Evolutionary conservation across 2,329 filamentous ascomycete genomes (phyloP).

Genomic region (Cercospora sp.): DNA sequence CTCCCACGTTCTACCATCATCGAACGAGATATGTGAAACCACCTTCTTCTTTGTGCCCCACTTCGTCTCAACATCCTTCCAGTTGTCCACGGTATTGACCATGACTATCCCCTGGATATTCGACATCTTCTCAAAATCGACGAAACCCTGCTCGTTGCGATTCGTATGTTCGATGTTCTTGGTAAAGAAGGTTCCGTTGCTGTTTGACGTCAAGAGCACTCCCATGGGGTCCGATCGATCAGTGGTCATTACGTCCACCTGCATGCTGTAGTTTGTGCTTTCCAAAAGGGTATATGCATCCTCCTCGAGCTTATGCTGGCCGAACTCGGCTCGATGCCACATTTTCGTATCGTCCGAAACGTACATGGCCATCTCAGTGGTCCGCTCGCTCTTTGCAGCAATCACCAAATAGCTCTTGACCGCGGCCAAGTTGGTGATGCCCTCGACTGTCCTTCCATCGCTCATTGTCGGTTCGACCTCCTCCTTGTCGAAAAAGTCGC

Average conservation of each 20-base stretch:
- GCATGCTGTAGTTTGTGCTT: slow-evolving; percentile 96
- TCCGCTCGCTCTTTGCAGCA: slow-evolving; percentile 74
- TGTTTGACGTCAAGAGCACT: slow-evolving; percentile 91
- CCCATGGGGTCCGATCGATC: slow-evolving; percentile 63
- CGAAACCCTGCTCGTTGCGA: slow-evolving; percentile 69
- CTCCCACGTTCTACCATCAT: slow-evolving; percentile 87
- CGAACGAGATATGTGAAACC: slow-evolving; percentile 83
- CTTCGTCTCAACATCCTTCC: slow-evolving; percentile 67
- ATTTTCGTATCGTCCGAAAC: slow-evolving; percentile 78
- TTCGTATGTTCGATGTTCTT: slow-evolving; percentile 92
- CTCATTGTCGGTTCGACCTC: slow-evolving; percentile 73
- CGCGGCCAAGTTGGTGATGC: slow-evolving; percentile 76
- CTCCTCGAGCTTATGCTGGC: slow-evolving; percentile 79
- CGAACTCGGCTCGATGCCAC: slow-evolving; percentile 92
- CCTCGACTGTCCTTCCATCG: slow-evolving; percentile 69
- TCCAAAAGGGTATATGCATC: slow-evolving; percentile 89
- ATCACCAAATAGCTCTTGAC: slow-evolving; percentile 87
- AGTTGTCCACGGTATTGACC: slow-evolving; percentile 87
- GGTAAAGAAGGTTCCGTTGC: slow-evolving; percentile 93
- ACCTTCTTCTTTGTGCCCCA: slow-evolving; percentile 61
- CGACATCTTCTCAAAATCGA: slow-evolving; percentile 93
- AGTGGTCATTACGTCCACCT: slow-evolving; percentile 84
- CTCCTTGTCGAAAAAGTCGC: slow-evolving; percentile 73
- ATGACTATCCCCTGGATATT: slow-evolving; percentile 90
- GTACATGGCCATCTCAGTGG: slow-evolving; percentile 88